Conservation (phyloP, 2,329 filamentous ascomycete genomes). For the Gnomoniopsis sp. region DNA sequence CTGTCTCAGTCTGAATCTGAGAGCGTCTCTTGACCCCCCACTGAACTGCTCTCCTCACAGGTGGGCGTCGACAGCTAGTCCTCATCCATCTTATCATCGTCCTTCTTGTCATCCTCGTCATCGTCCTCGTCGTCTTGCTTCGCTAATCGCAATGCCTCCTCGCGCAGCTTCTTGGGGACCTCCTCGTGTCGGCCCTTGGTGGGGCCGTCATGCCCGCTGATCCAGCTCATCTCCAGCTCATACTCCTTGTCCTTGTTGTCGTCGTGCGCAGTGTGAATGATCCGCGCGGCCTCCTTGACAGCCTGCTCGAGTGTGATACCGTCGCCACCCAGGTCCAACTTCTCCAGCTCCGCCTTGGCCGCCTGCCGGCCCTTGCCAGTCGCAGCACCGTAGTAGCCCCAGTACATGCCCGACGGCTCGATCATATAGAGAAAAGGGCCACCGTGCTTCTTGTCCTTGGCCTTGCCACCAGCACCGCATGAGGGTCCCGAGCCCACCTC, state of each 20-base stretch:
- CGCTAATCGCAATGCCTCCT: conserved; percentile 89
- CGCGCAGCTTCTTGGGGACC: conserved; percentile 83
- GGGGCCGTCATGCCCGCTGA: conserved; percentile 78
- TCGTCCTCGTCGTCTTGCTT: conserved; percentile 85
- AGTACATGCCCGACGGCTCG: conserved; percentile 94
- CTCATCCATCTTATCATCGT: conserved; percentile 85
- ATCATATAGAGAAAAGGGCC: conserved; percentile 98
- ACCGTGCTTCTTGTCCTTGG: conserved; percentile 69
- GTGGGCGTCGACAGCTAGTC: conserved; percentile 12
- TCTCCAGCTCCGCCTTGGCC: conserved; percentile 97
- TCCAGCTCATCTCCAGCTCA: conserved; percentile 99
- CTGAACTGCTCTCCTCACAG: background rate
- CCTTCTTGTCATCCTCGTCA: conserved; percentile 67
- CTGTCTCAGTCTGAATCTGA: background rate
- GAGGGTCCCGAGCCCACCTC: conserved; percentile 81
- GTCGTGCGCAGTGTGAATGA: conserved; percentile 96
- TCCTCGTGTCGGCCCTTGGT: conserved; percentile 92
- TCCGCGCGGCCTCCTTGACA: conserved; percentile 92
- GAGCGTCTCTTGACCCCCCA: background rate
- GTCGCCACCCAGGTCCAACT: conserved; percentile 80
- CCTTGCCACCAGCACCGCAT: conserved; percentile 80
- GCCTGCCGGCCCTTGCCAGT: conserved; percentile 96
- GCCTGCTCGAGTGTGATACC: conserved; percentile 78
- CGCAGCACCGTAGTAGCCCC: conserved; percentile 98
- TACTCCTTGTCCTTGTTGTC: conserved; percentile 99